phyloP scores from a whole-genome alignment of 345 rosid species.

The Bruguiera parviflora region DNA sequence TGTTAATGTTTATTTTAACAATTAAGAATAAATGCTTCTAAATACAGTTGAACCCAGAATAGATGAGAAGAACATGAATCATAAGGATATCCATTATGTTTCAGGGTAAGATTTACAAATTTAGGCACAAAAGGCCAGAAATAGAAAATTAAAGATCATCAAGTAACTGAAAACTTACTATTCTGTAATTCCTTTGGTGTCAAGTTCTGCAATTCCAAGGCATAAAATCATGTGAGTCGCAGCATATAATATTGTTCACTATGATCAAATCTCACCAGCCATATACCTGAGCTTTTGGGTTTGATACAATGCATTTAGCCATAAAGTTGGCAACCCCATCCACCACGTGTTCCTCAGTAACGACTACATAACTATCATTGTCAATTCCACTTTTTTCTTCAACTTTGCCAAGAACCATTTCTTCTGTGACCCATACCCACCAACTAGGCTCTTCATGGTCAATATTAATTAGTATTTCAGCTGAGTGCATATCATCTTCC shows the following conservation, averaged over 20 bases:
- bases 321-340: slow-evolving; percentile 91
- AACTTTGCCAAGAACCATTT: slow-evolving; percentile 68
- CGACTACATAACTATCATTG: slow-evolving; percentile 64
- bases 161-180: slow-evolving; percentile 38
- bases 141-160: slow-evolving; percentile 6
- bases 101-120: not conserved
- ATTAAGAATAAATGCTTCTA: not conserved
- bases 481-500: slow-evolving; percentile 65
- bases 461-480: slow-evolving; percentile 62
- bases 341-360: slow-evolving; percentile 75
- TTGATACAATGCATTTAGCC: slow-evolving; percentile 82
- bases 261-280: not conserved
- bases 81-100: slow-evolving; percentile 1
- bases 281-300: slow-evolving; percentile 72
- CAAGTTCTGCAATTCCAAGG: slow-evolving; percentile 52
- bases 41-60: not conserved
- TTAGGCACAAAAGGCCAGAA: not conserved
- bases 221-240: slow-evolving; percentile 22
- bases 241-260: not conserved
- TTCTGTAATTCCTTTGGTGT: slow-evolving; percentile 84
- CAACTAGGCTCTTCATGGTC: slow-evolving; percentile 79
- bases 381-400: slow-evolving; percentile 84
- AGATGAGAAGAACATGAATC: not conserved
- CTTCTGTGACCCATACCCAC: slow-evolving; percentile 98
- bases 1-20: not conserved